phyloP scores from a whole-genome alignment of 352 stramenopile species.

The Blastocystis sp. region DNA sequence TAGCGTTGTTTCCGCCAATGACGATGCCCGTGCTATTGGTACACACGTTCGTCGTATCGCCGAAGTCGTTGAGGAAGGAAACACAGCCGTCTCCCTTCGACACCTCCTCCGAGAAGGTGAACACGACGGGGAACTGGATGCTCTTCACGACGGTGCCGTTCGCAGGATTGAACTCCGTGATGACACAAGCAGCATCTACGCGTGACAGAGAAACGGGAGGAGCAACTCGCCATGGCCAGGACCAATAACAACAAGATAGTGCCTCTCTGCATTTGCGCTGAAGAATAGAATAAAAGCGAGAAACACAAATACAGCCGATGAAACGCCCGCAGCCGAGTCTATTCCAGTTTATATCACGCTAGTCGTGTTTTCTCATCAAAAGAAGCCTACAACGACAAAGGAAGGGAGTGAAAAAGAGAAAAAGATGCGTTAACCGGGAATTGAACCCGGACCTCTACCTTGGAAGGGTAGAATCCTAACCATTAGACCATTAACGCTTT shows the following conservation, averaged over 20 bases:
- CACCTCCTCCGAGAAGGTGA: constrained; percentile 56
- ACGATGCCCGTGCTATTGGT: constrained; percentile 15
- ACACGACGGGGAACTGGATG: constrained; percentile 28
- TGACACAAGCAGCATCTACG: constrained; percentile 17
- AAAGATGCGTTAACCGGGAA: constrained; percentile 67
- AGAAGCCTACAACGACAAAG: too few species aligned
- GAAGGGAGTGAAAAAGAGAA: neutral
- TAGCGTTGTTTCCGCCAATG: neutral
- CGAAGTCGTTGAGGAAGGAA: constrained; percentile 32
- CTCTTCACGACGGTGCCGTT: constrained; percentile 40
- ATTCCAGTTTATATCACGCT: too few species aligned
- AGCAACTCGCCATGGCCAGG: neutral
- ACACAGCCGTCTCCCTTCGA: constrained; percentile 41
- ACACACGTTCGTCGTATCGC: constrained; percentile 6
- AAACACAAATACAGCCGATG: neutral
- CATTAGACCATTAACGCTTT: constrained; percentile 63
- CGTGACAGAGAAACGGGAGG: neutral
- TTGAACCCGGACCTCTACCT: constrained; percentile 66
- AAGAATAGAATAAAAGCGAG: neutral
- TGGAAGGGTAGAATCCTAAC: constrained; percentile 54
- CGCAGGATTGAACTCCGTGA: neutral
- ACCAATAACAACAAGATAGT: constrained; percentile 1
- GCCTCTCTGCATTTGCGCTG: neutral
- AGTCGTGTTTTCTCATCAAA: too few species aligned
- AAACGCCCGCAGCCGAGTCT: neutral